Evolutionary conservation across 2,329 filamentous ascomycete genomes (phyloP).

Genomic region (Boeremia lycopersici): DNA sequence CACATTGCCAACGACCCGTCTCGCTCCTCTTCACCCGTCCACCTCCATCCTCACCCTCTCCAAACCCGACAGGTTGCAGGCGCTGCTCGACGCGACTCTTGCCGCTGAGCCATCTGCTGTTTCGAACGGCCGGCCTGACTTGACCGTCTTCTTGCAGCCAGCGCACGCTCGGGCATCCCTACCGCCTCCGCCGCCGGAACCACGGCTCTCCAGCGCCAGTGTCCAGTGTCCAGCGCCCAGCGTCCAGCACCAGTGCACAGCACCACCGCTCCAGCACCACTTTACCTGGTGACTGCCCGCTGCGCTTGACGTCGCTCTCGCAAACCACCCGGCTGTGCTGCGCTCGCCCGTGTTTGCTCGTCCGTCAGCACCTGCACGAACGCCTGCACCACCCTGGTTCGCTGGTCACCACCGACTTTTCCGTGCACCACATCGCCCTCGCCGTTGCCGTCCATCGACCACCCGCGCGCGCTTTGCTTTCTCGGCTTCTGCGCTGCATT

Average conservation of each 20-base stretch:
- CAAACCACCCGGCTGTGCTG: conserved; percentile 20
- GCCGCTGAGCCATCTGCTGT: conserved; percentile 26
- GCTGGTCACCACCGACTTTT: conserved; percentile 12
- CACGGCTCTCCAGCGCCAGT: conserved; percentile 11
- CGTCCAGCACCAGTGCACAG: not conserved
- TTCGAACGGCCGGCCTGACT: conserved; percentile 27
- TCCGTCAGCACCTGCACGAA: not conserved
- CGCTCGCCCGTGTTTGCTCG: conserved; percentile 10
- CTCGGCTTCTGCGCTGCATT: conserved; percentile 17
- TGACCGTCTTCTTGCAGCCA: conserved; percentile 13
- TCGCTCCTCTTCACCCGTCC: conserved; percentile 20
- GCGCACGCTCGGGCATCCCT: conserved; percentile 24
- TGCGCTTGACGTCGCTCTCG: conserved; percentile 9
- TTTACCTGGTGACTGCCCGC: conserved; percentile 10
- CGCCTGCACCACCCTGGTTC: conserved; percentile 3
- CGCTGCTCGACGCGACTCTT: conserved; percentile 27
- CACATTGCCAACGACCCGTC: conserved; percentile 17
- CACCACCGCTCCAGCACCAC: not conserved
- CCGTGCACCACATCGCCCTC: not conserved
- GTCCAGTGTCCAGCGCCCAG: too few species aligned
- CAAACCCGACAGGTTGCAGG: conserved; percentile 24
- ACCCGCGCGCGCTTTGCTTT: conserved; percentile 12
- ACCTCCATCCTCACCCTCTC: conserved; percentile 13
- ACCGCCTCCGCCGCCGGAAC: conserved; percentile 17
- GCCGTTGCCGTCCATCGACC: conserved; percentile 13